Evolutionary conservation across 306 rosid genomes (phyloP), one percentile per base, ranked within the genome.

Genomic region (Dryas octopetala): DNA sequence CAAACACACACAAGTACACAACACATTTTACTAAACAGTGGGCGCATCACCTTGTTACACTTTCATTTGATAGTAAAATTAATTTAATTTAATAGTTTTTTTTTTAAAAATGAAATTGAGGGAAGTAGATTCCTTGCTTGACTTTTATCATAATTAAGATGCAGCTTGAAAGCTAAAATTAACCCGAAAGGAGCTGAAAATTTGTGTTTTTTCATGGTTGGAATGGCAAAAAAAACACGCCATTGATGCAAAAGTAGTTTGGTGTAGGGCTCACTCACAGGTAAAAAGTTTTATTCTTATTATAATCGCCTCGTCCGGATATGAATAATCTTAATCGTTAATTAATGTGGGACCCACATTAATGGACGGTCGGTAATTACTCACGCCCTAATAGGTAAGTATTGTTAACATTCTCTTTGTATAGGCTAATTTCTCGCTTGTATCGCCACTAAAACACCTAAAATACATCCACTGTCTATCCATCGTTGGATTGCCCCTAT

Each of bases 121-220:
- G 38, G 3, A 32, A 32, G 38, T 54, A 16, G 45, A 28, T 9
- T 51, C 16, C 44, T 7, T 4, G 1, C 16, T 65, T 32, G 66
- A 76, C 32, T 46, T n/a, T 10, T 28, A 47, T 55, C 61, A 28
- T 76, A 58, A 40, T 59, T 76, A 67, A 66, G 15, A 26, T 76
- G 59, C 45, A 76, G 23, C 45, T 46, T 46, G 5, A 74, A 46
- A 38, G 62, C 71, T 61, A 41, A 19, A 70, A 19, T 26, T 52
- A 45, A 54, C 15, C 43, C 13, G 12, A 12, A 61, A 13, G 43
- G 57, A 70, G 66, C 4, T 45, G 26, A 4, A 51, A 62, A 13
- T 19, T 9, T 70, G 52, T 63, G 52, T 63, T 69, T 55, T 38
- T 13, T 51, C 54, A 17, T 70, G 8, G 11, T 63, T 62, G 63